Evolutionary conservation across 2,329 filamentous ascomycete genomes (phyloP).

Genomic region (Aureobasidium sp.): DNA sequence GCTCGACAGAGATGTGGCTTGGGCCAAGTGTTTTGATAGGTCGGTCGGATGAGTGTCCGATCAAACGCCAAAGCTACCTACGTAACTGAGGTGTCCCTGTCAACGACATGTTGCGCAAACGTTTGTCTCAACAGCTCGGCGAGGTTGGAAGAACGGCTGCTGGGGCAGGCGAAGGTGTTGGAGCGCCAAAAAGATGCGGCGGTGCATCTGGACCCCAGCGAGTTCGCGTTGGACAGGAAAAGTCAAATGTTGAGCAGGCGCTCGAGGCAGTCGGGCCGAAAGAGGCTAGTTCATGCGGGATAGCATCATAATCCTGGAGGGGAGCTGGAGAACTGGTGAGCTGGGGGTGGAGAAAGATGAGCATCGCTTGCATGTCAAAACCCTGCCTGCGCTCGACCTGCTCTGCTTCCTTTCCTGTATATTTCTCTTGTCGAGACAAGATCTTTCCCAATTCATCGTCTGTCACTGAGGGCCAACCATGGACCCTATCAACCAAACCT

Average conservation of each 20-base stretch:
- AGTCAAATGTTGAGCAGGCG: constrained; percentile 3
- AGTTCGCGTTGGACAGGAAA: not conserved
- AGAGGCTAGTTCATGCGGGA: constrained; percentile 14
- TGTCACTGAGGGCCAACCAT: constrained; percentile 19
- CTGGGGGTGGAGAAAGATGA: not conserved
- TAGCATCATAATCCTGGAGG: constrained; percentile 13
- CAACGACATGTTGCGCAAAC: not conserved
- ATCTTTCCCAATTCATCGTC: not conserved
- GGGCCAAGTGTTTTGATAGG: constrained; percentile 6
- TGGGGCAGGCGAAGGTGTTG: not conserved
- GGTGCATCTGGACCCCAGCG: not conserved
- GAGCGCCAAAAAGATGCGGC: not conserved
- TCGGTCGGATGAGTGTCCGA: not conserved
- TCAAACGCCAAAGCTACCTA: not conserved
- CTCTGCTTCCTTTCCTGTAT: not conserved
- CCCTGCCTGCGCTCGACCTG: not conserved
- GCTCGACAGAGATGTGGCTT: not conserved
- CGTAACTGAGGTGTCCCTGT: not conserved
- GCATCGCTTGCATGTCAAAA: constrained; percentile 4
- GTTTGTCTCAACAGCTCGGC: not conserved
- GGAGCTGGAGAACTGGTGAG: constrained; percentile 8
- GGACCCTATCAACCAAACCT: constrained; percentile 38
- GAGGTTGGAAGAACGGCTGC: not conserved
- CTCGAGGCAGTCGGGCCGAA: constrained; percentile 1
- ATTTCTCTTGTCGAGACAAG: not conserved